Evolutionary conservation across 352 stramenopile genomes (phyloP).

Genomic region (Globisporangium ultimum): DNA sequence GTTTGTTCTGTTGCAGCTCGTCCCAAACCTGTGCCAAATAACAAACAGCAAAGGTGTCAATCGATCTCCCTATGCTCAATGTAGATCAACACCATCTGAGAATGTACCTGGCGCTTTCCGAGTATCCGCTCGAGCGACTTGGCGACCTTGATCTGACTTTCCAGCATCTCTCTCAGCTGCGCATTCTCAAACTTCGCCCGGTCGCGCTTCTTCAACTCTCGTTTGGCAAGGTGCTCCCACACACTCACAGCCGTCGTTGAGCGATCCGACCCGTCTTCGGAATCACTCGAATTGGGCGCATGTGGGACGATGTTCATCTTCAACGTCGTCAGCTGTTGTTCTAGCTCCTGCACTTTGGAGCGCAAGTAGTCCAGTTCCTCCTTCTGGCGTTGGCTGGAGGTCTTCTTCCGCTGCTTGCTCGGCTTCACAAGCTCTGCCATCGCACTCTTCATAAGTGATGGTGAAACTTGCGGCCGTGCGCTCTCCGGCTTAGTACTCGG

Average conservation of each 20-base stretch:
- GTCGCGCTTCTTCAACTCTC: conserved; percentile 28
- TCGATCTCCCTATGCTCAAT: too few relatives aligned
- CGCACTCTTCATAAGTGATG: too few relatives aligned
- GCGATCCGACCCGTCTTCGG: neutral
- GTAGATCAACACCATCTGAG: too few relatives aligned
- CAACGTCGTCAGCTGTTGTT: neutral
- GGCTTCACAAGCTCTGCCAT: neutral
- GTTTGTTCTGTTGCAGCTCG: conserved; percentile 21
- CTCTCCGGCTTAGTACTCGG: too few relatives aligned
- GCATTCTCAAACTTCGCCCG: conserved; percentile 39
- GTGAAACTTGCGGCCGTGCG: too few relatives aligned
- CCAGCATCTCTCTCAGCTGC: conserved; percentile 34
- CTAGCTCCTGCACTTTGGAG: conserved; percentile 26
- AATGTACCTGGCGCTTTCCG: conserved; percentile 19
- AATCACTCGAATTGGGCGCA: neutral
- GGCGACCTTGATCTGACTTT: conserved; percentile 35
- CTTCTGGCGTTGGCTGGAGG: conserved; percentile 48
- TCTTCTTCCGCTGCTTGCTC: conserved; percentile 23
- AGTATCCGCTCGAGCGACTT: conserved; percentile 40
- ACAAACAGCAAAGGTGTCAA: neutral
- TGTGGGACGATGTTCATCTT: too few relatives aligned
- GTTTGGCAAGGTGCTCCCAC: conserved; percentile 36
- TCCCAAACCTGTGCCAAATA: conserved; percentile 20
- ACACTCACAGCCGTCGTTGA: neutral
- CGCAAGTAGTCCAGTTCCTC: conserved; percentile 42